These are phyloP conservation scores for Poronia punctata DNA, from an alignment of 495 filamentous ascomycete genomes.

Conservation along the genomic window DNA sequence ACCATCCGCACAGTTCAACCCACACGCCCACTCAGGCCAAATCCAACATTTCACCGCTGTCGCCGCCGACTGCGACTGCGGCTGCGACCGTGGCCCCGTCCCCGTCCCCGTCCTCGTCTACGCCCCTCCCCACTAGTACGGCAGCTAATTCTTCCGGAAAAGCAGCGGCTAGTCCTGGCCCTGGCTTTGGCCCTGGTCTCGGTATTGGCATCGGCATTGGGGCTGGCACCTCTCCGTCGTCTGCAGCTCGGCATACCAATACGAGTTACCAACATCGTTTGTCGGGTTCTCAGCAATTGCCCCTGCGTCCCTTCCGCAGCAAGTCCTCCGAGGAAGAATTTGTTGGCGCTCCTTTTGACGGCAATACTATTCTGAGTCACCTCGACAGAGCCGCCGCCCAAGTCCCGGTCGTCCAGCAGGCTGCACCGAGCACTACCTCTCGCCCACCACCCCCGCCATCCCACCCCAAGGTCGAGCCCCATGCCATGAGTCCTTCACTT, in stretches of 20 bases:
- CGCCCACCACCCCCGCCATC: slow-evolving; percentile 47
- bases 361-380: slow-evolving; percentile 61
- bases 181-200: slow-evolving; percentile 16
- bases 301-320: slow-evolving; percentile 48
- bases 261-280: slow-evolving; percentile 15
- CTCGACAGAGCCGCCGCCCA: slow-evolving; percentile 56
- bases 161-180: slow-evolving; percentile 14
- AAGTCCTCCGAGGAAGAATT: slow-evolving; percentile 69
- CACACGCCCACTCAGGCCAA: too few relatives aligned
- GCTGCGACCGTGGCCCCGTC: slow-evolving; percentile 2
- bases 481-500: slow-evolving; percentile 51
- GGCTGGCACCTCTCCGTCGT: slow-evolving; percentile 26
- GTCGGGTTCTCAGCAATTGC: slow-evolving; percentile 23
- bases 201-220: slow-evolving; percentile 29
- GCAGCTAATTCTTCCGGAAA: slow-evolving; percentile 11
- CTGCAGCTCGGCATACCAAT: slow-evolving; percentile 34
- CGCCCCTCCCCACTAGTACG: slow-evolving; percentile 11
- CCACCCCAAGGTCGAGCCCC: slow-evolving; percentile 52
- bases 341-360: slow-evolving; percentile 62
- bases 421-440: slow-evolving; percentile 24
- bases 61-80: slow-evolving; percentile 4
- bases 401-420: slow-evolving; percentile 30
- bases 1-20: slow-evolving; percentile 3
- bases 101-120: slow-evolving; percentile 2
- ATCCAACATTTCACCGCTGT: too few relatives aligned